A percentile compares a stretch with the other conserved stretches of the same genome.
Evolutionary conservation across 1,284 basidiomycete species (phyloP).

Genomic region (Phylloporus sp.): DNA sequence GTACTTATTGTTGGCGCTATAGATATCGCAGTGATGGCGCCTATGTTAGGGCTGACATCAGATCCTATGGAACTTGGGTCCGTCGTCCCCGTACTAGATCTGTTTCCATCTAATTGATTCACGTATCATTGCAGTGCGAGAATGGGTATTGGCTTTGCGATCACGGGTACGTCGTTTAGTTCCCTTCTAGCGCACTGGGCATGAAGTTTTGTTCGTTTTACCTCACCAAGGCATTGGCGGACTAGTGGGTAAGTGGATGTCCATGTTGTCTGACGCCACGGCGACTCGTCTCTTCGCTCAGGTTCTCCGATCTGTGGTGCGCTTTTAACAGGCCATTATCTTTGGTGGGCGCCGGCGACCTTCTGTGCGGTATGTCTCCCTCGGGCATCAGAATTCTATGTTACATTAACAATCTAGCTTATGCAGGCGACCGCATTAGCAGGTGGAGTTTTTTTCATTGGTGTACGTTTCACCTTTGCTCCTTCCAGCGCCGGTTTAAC

Average conservation of each 20-base stretch:
- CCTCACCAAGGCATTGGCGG: conserved; percentile 26
- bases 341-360: conserved; percentile 36
- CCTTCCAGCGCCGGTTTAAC: neutral
- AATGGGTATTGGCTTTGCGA: conserved; percentile 30
- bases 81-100: neutral
- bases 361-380: conserved; percentile 31
- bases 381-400: neutral
- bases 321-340: conserved; percentile 31
- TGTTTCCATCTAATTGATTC: neutral
- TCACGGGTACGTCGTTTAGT: conserved; percentile 20
- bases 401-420: neutral
- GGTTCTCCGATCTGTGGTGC: conserved; percentile 36
- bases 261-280: neutral
- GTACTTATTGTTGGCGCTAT: neutral
- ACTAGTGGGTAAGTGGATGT: conserved; percentile 26
- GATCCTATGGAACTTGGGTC: conserved; percentile 34
- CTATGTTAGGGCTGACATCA: conserved; percentile 29
- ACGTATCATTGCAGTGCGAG: conserved; percentile 16
- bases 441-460: conserved; percentile 11
- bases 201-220: neutral
- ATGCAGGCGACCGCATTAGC: conserved; percentile 17
- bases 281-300: conserved; percentile 3
- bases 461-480: conserved; percentile 13
- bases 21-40: conserved; percentile 33
- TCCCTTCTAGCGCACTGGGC: neutral